These are phyloP conservation scores for Psilocybe azurescens DNA, from an alignment of 768 basidiomycete species.

Conservation along the genomic window DNA sequence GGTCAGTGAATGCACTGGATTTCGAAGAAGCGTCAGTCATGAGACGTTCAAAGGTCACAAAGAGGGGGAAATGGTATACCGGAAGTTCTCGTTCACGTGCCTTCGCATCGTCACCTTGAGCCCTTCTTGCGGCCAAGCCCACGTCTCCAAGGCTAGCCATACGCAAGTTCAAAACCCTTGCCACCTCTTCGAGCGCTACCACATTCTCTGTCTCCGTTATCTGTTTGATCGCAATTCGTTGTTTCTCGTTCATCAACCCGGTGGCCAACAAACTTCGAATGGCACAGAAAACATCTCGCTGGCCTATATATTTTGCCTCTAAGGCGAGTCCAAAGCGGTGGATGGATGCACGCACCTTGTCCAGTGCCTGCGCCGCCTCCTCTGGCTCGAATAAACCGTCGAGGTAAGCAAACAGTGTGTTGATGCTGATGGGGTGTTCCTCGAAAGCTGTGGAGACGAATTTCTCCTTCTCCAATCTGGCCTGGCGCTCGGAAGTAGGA, in stretches of 20 bases:
- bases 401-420: slow-evolving; percentile 38
- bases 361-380: slow-evolving; percentile 32
- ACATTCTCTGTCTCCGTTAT: slow-evolving; percentile 44
- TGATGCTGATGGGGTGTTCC: slow-evolving; percentile 35
- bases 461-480: slow-evolving; percentile 43
- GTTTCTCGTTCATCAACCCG: slow-evolving; percentile 43
- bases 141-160: slow-evolving; percentile 43
- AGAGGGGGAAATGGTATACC: slow-evolving; percentile 22
- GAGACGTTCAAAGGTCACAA: not conserved
- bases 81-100: slow-evolving; percentile 50
- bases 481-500: slow-evolving; percentile 35
- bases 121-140: slow-evolving; percentile 50
- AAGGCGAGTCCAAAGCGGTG: slow-evolving; percentile 32
- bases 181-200: slow-evolving; percentile 42
- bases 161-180: slow-evolving; percentile 51
- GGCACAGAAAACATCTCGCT: slow-evolving; percentile 30
- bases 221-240: slow-evolving; percentile 43
- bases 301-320: slow-evolving; percentile 28
- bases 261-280: slow-evolving; percentile 40
- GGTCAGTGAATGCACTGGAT: slow-evolving; percentile 47
- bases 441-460: slow-evolving; percentile 47
- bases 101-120: slow-evolving; percentile 47
- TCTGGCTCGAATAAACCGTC: slow-evolving; percentile 39
- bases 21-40: not conserved
- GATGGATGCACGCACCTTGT: slow-evolving; percentile 33